phyloP scores from a whole-genome alignment of 179 eudicot genomes.

The Carnegiea gigantea region DNA sequence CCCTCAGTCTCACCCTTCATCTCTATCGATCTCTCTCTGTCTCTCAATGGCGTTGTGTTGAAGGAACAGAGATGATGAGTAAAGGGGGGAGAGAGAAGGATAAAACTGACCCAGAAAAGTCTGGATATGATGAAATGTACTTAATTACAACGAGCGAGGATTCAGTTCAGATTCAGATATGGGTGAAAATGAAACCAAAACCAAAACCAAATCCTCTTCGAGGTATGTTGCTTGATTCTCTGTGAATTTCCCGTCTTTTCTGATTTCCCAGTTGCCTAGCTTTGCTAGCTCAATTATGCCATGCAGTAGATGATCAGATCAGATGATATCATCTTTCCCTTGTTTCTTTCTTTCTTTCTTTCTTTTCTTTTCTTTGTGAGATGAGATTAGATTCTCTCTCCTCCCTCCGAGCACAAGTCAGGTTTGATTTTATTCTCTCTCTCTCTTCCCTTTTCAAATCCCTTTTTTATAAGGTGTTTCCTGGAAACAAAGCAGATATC shows the following conservation, averaged over 20 bases:
- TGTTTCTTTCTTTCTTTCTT: neutral
- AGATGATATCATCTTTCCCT: neutral
- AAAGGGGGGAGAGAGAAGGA: neutral
- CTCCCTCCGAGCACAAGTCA: too few species aligned
- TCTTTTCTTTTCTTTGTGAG: neutral
- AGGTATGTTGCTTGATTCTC: too few species aligned
- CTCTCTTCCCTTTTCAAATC: neutral
- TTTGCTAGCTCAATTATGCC: too few species aligned
- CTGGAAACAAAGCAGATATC: neutral
- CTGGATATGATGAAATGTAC: too few species aligned
- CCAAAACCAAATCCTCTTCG: too few species aligned
- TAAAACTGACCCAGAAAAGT: neutral
- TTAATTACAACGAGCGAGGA: too few species aligned
- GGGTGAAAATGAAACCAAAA: too few species aligned
- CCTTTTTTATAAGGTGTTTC: neutral
- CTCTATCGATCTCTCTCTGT: neutral
- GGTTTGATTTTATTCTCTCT: too few species aligned
- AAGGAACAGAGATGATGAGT: neutral
- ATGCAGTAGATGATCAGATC: neutral
- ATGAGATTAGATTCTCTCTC: too few species aligned
- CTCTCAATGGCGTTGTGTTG: neutral
- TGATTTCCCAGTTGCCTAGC: too few species aligned
- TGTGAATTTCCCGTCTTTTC: too few species aligned
- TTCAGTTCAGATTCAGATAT: too few species aligned
- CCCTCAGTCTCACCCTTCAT: neutral